phyloP scores from a whole-genome alignment of 1,284 basidiomycete genomes.

The Cerioporus squamosus region DNA sequence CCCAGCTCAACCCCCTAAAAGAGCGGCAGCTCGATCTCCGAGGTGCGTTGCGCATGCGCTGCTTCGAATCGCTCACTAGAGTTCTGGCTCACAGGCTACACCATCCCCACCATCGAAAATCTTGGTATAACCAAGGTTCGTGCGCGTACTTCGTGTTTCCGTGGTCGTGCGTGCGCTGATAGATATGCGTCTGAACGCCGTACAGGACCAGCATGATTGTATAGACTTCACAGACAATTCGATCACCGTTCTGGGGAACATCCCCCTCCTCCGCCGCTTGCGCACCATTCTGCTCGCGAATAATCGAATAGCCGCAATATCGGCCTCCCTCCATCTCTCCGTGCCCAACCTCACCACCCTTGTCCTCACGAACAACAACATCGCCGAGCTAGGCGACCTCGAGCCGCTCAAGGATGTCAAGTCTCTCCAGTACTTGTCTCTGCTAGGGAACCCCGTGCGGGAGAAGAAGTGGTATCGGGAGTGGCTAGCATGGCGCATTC shows the following conservation, averaged over 20 bases:
- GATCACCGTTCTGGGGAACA: constrained; percentile 85
- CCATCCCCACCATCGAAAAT: constrained; percentile 99
- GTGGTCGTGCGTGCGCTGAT: not conserved
- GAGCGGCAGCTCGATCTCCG: constrained; percentile 95
- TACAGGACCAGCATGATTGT: constrained; percentile 88
- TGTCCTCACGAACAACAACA: constrained; percentile 75
- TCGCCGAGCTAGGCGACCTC: constrained; percentile 80
- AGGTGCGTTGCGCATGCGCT: constrained; percentile 57
- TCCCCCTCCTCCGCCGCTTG: constrained; percentile 83
- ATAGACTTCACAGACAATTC: constrained; percentile 98
- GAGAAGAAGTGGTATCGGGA: constrained; percentile 97
- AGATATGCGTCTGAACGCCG: too few species aligned
- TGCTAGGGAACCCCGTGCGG: constrained; percentile 91
- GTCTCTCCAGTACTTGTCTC: constrained; percentile 79
- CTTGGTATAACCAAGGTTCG: constrained; percentile 92
- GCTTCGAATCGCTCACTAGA: constrained; percentile 16
- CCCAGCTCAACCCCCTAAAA: constrained; percentile 87
- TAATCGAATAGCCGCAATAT: constrained; percentile 86
- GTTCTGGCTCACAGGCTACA: constrained; percentile 72
- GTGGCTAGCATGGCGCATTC: constrained; percentile 88
- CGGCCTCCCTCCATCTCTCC: constrained; percentile 78
- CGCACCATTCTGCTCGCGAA: constrained; percentile 84
- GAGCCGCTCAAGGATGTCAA: constrained; percentile 83
- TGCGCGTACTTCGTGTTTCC: constrained; percentile 28
- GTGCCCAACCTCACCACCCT: constrained; percentile 86